Evolutionary conservation across 176 grass and related monocot genomes (phyloP), one percentile per base, ranked within the genome.

Genomic region (barley (Hordeum vulgare)): DNA sequence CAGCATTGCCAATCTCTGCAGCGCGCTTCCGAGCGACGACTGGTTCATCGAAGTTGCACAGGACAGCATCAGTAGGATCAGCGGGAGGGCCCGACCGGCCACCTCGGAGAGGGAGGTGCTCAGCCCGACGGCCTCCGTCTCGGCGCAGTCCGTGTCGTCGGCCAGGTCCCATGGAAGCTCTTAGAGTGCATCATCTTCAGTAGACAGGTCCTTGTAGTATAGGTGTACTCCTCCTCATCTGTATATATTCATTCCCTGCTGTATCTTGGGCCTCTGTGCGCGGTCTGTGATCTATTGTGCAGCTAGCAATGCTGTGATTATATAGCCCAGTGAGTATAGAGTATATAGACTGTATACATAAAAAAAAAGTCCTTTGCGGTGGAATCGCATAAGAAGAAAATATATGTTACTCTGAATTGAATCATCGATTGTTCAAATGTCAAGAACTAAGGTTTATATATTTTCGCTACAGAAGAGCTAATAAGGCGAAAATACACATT

Each of bases 101-200:
- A 93, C 91, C 42, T 93, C 89, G n/a, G 96, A 98, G 35, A 82
- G 87, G 76, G 96, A 95, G 53, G 60, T 80, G 18, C 86, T 81
- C 81, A 98, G 96, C 78, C 96, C 96, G 17, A 98, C 93, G 40
- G 89, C 96, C 17, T 98, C 96, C 9, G 83, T 95, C 27, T 98
- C 96, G 25, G 96, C 96, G 7, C 89, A 92, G 14, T 98, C 96
- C 2, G 84, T 98, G 58, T 94, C 95, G 14, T 98, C 92, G 9
- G 71, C 91, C 54, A 90, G 78, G 90, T 94, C 89, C 14, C 83
- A 88, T 35, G 68, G 90, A 21, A 94, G 91, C 77, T 88, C 86
- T 35, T 86, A 88, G 87, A 54, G 17, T 63, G n/a, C 74, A 91
- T 53, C 44, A 20, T 51, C 3, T 81, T 86, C 20, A 80, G 51